Base-by-base conservation (phyloP, 1,284 basidiomycete species). In the Rhodotorula sp. region DNA sequence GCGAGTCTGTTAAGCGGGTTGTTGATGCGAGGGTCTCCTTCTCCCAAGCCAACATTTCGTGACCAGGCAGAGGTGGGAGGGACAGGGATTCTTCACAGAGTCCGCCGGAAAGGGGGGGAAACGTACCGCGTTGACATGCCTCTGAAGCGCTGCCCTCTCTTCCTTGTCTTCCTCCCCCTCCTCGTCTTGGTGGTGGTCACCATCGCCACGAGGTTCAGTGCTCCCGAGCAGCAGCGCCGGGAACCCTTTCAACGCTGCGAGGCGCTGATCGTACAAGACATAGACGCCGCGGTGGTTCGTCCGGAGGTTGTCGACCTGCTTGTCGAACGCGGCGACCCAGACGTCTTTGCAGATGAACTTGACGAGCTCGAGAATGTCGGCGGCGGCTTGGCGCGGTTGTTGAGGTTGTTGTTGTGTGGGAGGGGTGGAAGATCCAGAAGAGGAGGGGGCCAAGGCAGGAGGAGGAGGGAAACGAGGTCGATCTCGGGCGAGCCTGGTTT, bases 311-410 rank as follows among this genome's bases (percentile, higher is more conserved):
- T 78, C 77, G 66, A 78, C 70, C 60, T 78, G 76, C 60, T 78
- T 78, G 66, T 76, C 78, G 62, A 72, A 78, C 20, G 76, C 46
- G 6, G 70, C 49, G 24, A 62, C 69, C 78, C 78, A 78, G 20
- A 78, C 57, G 63, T 78, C 77, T 63, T 77, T 77, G 76, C 77
- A 78, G n/a, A 78, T 42, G 62, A 78, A 78, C 57, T 78, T 78
- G 72, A 78, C 69, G 45, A 70, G 55, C 42, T 78, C 78, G 44
- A 78, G 70, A 0, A 68, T 29, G 48, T 78, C 77, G 44, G 69
- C 62, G 0, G 37, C 30, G 22, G 67, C 7, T 8, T 58, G 37
- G 18, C 7, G 58, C 46, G 54, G 20, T 15, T 3, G 26, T 18
- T 2, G 44, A 14, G 53, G 56, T 49, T 46, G 42, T 8, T n/a